Conservation (phyloP, 2,329 filamentous ascomycete species). For the Hypoxylon rubiginosum region DNA sequence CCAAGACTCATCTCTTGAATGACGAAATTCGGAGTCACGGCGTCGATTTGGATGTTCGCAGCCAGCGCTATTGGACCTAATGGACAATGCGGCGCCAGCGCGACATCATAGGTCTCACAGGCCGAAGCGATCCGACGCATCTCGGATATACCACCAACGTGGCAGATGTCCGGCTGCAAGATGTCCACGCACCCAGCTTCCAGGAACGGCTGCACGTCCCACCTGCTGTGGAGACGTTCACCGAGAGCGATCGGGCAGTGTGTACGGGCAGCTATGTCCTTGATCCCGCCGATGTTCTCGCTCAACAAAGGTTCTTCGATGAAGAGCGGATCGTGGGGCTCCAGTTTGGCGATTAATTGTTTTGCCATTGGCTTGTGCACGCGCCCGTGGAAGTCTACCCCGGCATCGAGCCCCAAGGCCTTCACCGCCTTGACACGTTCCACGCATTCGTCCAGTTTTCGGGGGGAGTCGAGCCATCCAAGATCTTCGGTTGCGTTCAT, state of each 20-base stretch:
- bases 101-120: constrained; percentile 80
- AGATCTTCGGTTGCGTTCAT: constrained; percentile 86
- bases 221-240: constrained; percentile 78
- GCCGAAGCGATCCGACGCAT: constrained; percentile 76
- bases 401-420: constrained; percentile 77
- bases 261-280: constrained; percentile 67
- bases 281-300: constrained; percentile 76
- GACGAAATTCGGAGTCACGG: constrained; percentile 72
- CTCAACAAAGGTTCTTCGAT: constrained; percentile 80
- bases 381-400: constrained; percentile 83
- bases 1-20: constrained; percentile 85
- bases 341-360: constrained; percentile 76
- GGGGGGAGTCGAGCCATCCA: constrained; percentile 81
- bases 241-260: constrained; percentile 78
- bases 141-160: constrained; percentile 81
- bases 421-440: constrained; percentile 78
- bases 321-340: constrained; percentile 78
- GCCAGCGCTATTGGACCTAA: constrained; percentile 80
- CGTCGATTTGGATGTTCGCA: constrained; percentile 76
- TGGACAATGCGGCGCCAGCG: constrained; percentile 80
- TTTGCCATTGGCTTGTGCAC: constrained; percentile 86
- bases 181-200: constrained; percentile 78
- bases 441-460: constrained; percentile 71
- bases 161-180: constrained; percentile 79
- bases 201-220: constrained; percentile 80